Conservation (phyloP, 2,329 filamentous ascomycete genomes). For the Neonectria coccinea region DNA sequence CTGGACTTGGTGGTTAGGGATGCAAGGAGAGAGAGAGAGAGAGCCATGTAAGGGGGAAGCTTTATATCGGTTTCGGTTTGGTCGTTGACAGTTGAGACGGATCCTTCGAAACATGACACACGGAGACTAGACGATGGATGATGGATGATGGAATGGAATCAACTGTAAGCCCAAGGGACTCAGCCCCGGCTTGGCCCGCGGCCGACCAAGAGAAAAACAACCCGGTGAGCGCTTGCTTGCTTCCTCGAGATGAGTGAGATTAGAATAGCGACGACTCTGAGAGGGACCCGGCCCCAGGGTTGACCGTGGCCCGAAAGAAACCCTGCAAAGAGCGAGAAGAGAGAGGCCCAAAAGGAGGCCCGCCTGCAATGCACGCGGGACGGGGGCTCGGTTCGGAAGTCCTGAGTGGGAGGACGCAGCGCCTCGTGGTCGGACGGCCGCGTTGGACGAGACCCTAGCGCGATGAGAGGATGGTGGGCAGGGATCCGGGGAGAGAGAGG, state of each 20-base stretch:
- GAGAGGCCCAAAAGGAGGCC: background rate
- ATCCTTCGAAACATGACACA: background rate
- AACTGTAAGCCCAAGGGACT: background rate
- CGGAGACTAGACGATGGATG: background rate
- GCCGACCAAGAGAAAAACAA: background rate
- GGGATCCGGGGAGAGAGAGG: background rate
- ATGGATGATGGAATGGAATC: background rate
- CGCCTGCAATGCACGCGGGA: background rate
- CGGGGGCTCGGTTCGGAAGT: background rate
- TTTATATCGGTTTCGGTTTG: background rate
- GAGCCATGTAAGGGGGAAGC: background rate
- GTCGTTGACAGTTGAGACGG: background rate
- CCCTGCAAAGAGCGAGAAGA: background rate
- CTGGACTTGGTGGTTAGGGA: no score
- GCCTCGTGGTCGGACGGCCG: slow-evolving; percentile 18
- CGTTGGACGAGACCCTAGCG: slow-evolving; percentile 31
- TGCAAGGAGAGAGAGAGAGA: background rate
- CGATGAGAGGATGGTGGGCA: slow-evolving; percentile 7
- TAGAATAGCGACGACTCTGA: background rate
- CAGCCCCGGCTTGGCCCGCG: background rate
- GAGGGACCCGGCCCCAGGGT: background rate
- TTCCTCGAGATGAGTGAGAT: background rate
- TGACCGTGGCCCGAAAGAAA: background rate
- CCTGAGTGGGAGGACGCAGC: background rate
- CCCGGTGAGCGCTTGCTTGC: background rate